A percentile compares a stretch with the other conserved stretches of the same genome.
Conservation (phyloP, 2,329 filamentous ascomycete genomes). For the Botrytis byssoidea region DNA sequence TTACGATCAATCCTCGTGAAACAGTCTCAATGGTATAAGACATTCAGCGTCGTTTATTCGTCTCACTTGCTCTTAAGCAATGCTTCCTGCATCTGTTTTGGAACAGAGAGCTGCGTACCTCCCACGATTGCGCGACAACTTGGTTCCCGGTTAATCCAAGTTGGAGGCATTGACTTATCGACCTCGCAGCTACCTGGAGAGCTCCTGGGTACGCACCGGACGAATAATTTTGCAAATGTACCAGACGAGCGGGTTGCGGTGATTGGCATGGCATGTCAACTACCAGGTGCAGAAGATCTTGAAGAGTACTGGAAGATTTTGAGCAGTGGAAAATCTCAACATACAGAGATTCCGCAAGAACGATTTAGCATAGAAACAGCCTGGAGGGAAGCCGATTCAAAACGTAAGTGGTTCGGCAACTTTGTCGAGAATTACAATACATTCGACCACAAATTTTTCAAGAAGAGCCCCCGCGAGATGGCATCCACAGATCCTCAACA, state of each 20-base stretch:
- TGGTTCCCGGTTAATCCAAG: conserved; percentile 22
- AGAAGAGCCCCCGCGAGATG: conserved; percentile 17
- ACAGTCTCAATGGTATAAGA: conserved; percentile 40
- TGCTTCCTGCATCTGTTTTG: conserved; percentile 37
- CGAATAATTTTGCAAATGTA: neutral
- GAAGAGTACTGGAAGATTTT: conserved; percentile 73
- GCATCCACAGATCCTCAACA: conserved; percentile 30
- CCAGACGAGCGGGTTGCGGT: conserved; percentile 36
- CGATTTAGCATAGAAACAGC: conserved; percentile 62
- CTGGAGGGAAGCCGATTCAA: neutral
- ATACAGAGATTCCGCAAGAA: conserved; percentile 58
- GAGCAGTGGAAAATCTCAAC: conserved; percentile 69
- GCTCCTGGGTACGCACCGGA: too few relatives aligned
- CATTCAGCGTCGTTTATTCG: conserved; percentile 32
- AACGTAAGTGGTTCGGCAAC: conserved; percentile 21
- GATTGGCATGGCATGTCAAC: conserved; percentile 40
- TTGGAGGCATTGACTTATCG: neutral
- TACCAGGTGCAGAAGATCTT: conserved; percentile 38
- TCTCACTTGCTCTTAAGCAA: conserved; percentile 21
- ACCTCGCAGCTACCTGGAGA: too few relatives aligned
- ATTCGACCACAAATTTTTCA: conserved; percentile 27
- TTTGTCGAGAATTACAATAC: conserved; percentile 19
- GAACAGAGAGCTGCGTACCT: conserved; percentile 42
- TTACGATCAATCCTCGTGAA: conserved; percentile 40
- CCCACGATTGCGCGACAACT: conserved; percentile 36